Evolutionary conservation across 2,329 filamentous ascomycete genomes (phyloP), one percentile per base, ranked within the genome.

Genomic region (Fusarium liriodendri): DNA sequence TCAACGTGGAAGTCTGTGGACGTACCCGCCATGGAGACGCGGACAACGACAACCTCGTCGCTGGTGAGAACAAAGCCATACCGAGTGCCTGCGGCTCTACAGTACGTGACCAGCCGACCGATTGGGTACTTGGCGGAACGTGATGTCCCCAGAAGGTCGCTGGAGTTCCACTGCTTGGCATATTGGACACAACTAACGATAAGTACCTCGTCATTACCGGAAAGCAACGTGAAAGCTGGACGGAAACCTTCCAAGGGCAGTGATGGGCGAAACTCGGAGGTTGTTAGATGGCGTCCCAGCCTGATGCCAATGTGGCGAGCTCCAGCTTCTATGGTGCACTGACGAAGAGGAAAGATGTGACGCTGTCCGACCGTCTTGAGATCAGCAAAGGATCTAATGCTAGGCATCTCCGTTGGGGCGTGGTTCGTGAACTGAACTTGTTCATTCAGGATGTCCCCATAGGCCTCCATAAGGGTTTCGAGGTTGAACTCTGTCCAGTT

Each of bases 11-110:
- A 37, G 20, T 13, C 11, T 29, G 7, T 37, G 8, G 7, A 1
- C 16, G 6, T 18, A 16, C 1, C 8, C 35, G 16, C 35, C 13
- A 0, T 25, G 5, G 32, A 33, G 11, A 66, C n/a, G 5, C 64
- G 54, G 2, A 50, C 4, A 4, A 70, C 59, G 1, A 70, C 42
- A 11, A 63, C 22, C 50, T 67, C 64, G 4, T 11, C 27, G 3
- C 62, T 32, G 16, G 59, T 61, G 9, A 70, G 4, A 3, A 64
- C 35, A 4, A 64, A 50, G 1, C 67, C 59, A 2, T 67, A 70
- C 0, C 54, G 59, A 0, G 35, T 50, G 2, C 25, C 4, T 3
- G 52, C 38, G 8, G 3, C 5, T 0, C 2, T 9, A 14, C 59
- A 62, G n/a, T 45, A 67, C 1, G 45, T 64, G 4, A 47, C 20